Percentiles rank a stretch among this genome's conserved stretches.
Conservation (phyloP, 139 green algal genomes). For the Desmodesmus armatus region DNA sequence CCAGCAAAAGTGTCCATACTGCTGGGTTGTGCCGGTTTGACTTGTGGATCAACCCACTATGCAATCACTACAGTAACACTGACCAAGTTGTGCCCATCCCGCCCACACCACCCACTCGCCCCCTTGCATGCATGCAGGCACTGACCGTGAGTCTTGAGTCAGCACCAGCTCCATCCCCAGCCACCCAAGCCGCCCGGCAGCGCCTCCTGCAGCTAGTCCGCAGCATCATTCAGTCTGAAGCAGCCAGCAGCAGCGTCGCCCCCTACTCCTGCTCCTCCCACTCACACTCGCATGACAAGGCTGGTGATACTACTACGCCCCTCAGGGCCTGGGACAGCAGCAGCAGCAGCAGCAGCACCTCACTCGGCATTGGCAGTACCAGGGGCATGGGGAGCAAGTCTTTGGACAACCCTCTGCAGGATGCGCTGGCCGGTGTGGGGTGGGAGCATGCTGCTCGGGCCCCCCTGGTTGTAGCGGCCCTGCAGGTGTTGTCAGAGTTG, state of each 20-base stretch:
- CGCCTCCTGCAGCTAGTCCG: constrained; percentile 30
- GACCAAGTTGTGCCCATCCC: no score
- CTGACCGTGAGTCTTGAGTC: background rate
- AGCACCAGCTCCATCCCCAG: background rate
- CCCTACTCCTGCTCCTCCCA: no score
- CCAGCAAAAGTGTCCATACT: no score
- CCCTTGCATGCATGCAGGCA: constrained; percentile 13
- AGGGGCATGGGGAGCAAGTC: background rate
- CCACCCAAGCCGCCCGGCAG: background rate
- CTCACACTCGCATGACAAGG: background rate
- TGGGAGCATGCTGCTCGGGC: constrained; percentile 51
- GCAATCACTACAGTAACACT: no score
- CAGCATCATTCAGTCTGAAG: constrained; percentile 38
- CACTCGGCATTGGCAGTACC: no score
- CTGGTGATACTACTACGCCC: background rate
- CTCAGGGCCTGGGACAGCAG: no score
- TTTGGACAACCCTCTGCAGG: constrained; percentile 24
- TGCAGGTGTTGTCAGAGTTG: constrained; percentile 40
- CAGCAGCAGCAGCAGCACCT: background rate
- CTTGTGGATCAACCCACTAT: no score
- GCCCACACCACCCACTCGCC: no score
- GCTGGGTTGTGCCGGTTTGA: no score
- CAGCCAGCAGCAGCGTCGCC: constrained; percentile 7
- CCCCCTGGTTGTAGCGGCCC: constrained; percentile 49
- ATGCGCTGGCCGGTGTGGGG: constrained; percentile 8